phyloP scores from a whole-genome alignment of 352 stramenopile genomes.

The Pelagophyceae sp. region DNA sequence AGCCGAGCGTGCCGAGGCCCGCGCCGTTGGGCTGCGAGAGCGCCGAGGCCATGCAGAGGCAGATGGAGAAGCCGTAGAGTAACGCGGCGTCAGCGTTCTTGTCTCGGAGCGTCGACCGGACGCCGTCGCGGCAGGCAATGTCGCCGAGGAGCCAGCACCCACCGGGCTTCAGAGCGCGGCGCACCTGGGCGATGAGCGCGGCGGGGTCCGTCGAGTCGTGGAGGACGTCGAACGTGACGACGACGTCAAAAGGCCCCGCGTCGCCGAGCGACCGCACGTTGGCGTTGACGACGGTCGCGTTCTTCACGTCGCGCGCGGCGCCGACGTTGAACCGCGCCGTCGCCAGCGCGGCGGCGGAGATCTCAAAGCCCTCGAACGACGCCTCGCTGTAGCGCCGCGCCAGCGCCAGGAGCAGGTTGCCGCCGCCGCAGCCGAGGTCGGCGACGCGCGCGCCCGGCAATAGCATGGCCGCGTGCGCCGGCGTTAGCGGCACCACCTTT shows the following conservation, averaged over 20 bases:
- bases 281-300: background rate
- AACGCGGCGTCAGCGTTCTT: slow-evolving; percentile 15
- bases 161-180: slow-evolving; percentile 18
- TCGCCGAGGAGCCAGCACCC: slow-evolving; percentile 28
- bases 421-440: slow-evolving; percentile 31
- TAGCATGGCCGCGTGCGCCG: background rate
- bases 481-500: slow-evolving; percentile 7
- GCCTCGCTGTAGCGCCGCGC: slow-evolving; percentile 22
- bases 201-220: slow-evolving; percentile 27
- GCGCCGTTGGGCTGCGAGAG: slow-evolving; percentile 23
- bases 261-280: slow-evolving; percentile 20
- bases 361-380: slow-evolving; percentile 24
- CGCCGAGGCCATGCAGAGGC: slow-evolving; percentile 26
- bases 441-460: slow-evolving; percentile 18
- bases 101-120: too few relatives aligned
- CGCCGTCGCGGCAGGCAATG: slow-evolving; percentile 21
- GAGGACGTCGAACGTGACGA: slow-evolving; percentile 28
- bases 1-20: slow-evolving; percentile 27
- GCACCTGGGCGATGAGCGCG: slow-evolving; percentile 22
- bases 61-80: slow-evolving; percentile 27
- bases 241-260: slow-evolving; percentile 24
- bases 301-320: background rate
- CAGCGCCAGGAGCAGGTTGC: slow-evolving; percentile 25
- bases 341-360: slow-evolving; percentile 17
- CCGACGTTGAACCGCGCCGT: slow-evolving; percentile 11